Conservation (phyloP, 192 early-diverging fungal species). For the Thoreauomyces humboldtii region DNA sequence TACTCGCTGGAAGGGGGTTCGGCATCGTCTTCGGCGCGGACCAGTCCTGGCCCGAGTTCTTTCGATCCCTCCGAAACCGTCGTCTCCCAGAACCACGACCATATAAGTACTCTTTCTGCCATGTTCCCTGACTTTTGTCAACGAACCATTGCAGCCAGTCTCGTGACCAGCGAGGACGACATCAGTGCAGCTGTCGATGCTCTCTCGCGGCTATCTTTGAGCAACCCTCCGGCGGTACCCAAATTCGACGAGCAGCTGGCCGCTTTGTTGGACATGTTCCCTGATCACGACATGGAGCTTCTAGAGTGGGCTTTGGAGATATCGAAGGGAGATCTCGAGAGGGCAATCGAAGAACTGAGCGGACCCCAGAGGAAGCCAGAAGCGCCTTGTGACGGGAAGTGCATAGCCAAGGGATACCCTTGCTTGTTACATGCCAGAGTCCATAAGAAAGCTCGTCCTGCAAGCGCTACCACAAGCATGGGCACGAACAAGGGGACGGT, state of each 20-base stretch:
- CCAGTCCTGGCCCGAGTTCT: too few species aligned
- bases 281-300: conserved; percentile 1
- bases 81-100: too few species aligned
- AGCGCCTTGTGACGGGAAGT: background rate
- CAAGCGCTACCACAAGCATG: background rate
- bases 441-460: background rate
- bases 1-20: too few species aligned
- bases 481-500: background rate
- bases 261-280: conserved; percentile 15
- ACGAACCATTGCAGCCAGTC: background rate
- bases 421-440: background rate
- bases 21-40: too few species aligned
- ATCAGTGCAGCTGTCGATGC: background rate
- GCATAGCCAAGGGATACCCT: background rate
- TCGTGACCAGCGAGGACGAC: background rate
- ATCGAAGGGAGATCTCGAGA: background rate
- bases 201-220: background rate
- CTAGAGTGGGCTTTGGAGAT: background rate
- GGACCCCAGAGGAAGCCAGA: background rate
- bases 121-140: conserved; percentile 19
- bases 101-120: conserved; percentile 1
- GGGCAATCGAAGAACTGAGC: background rate
- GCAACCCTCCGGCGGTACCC: background rate
- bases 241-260: conserved; percentile 6
- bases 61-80: too few species aligned